Evolutionary conservation across 495 filamentous ascomycete species (phyloP).

Genomic region (Penicillium parvum): DNA sequence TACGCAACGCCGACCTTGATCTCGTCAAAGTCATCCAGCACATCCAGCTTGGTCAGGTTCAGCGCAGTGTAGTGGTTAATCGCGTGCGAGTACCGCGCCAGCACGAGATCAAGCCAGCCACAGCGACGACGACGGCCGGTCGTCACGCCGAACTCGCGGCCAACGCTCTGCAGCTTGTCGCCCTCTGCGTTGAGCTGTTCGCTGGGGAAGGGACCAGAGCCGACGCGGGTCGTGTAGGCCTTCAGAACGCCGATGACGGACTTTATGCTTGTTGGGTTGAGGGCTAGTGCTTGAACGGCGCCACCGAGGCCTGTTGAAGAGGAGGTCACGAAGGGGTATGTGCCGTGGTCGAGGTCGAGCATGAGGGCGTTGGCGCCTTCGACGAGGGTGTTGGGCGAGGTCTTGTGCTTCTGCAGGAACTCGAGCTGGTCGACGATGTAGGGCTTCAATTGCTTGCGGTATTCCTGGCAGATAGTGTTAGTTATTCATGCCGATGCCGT

Average conservation of each 20-base stretch:
- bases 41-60: slow-evolving; percentile 86
- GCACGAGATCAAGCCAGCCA: slow-evolving; percentile 87
- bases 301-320: slow-evolving; percentile 73
- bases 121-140: slow-evolving; percentile 81
- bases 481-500: neutral
- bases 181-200: slow-evolving; percentile 67
- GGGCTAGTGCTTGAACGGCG: slow-evolving; percentile 65
- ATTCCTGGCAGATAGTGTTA: slow-evolving; percentile 43
- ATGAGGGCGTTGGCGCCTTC: slow-evolving; percentile 90
- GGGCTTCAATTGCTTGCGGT: slow-evolving; percentile 60
- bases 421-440: slow-evolving; percentile 63
- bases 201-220: slow-evolving; percentile 78
- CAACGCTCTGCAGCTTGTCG: slow-evolving; percentile 59
- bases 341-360: slow-evolving; percentile 73
- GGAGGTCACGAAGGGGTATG: slow-evolving; percentile 83
- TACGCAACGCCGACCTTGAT: slow-evolving; percentile 79
- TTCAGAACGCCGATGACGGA: slow-evolving; percentile 83
- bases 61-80: slow-evolving; percentile 72
- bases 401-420: slow-evolving; percentile 46
- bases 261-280: slow-evolving; percentile 45
- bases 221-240: slow-evolving; percentile 72
- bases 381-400: slow-evolving; percentile 64
- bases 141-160: slow-evolving; percentile 72
- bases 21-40: slow-evolving; percentile 77
- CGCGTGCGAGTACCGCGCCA: slow-evolving; percentile 68